Percentiles rank a stretch among this genome's conserved stretches.
Conservation (phyloP, 805 yeast species). For the Saccharomycopsis fibuligera region DNA sequence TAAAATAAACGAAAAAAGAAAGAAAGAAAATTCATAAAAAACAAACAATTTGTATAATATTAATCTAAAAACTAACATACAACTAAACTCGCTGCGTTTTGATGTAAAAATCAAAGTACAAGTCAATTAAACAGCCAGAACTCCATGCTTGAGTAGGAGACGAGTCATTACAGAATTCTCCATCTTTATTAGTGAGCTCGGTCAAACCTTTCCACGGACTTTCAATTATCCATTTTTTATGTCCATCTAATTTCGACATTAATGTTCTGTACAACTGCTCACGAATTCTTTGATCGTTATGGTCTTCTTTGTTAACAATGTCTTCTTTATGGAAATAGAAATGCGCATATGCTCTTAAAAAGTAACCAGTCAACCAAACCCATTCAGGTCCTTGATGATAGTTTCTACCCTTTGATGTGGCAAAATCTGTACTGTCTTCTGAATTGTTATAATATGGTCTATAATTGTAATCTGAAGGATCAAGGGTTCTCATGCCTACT, state of each 20-base stretch:
- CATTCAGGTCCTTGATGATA: constrained; percentile 99
- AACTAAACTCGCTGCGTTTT: neutral
- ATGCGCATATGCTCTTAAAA: constrained; percentile 65
- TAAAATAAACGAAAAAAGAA: neutral
- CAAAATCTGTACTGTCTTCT: constrained; percentile 78
- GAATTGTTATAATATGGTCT: constrained; percentile 83
- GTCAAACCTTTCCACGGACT: constrained; percentile 92
- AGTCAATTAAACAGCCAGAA: constrained; percentile 74
- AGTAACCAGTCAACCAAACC: constrained; percentile 90
- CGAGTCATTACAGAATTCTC: constrained; percentile 74
- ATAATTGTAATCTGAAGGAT: constrained; percentile 88
- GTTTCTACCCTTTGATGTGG: constrained; percentile 91
- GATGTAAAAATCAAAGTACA: constrained; percentile 48
- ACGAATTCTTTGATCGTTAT: constrained; percentile 26
- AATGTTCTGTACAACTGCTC: constrained; percentile 51
- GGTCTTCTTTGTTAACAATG: constrained; percentile 28
- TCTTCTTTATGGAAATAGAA: constrained; percentile 41
- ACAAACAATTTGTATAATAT: neutral
- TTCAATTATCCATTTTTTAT: constrained; percentile 61
- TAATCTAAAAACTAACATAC: neutral
- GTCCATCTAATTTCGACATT: constrained; percentile 54
- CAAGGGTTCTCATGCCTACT: constrained; percentile 84
- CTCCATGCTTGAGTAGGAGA: constrained; percentile 99
- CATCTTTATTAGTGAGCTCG: constrained; percentile 86
- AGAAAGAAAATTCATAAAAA: neutral